A percentile compares a stretch with the other conserved stretches of the same genome.
Evolutionary conservation across 768 basidiomycete genomes (phyloP).

Genomic region (Suillus variegatus): DNA sequence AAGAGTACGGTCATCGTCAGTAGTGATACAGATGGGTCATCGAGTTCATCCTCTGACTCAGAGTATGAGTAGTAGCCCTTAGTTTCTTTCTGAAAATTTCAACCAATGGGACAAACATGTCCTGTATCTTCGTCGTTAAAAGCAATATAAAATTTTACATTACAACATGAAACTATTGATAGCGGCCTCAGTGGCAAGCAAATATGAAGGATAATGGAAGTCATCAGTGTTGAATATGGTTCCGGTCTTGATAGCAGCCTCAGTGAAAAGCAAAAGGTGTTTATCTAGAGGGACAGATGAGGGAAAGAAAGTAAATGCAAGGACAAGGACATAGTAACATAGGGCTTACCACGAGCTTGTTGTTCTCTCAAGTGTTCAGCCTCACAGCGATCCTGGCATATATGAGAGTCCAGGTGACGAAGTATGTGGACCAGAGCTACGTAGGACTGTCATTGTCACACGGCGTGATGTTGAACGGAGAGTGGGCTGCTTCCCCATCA

Average conservation of each 20-base stretch:
- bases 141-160: too few relatives aligned
- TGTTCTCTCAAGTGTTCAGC: background rate
- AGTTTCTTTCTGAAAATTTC: background rate
- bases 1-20: background rate
- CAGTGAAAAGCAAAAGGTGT: background rate
- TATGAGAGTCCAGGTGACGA: background rate
- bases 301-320: background rate
- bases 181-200: too few relatives aligned
- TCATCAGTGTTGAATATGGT: background rate
- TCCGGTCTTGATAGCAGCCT: background rate
- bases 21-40: background rate
- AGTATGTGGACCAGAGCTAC: background rate
- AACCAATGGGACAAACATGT: background rate
- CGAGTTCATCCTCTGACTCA: background rate
- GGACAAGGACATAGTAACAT: background rate
- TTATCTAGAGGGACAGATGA: background rate
- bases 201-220: background rate
- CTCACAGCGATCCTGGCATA: background rate
- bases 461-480: background rate
- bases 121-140: too few relatives aligned
- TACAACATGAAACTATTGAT: too few relatives aligned
- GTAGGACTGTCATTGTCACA: background rate
- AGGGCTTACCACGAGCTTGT: background rate
- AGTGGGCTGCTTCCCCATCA: background rate
- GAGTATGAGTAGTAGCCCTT: background rate